Evolutionary conservation across 78 protist species (phyloP).

Genomic region (Dictyostelium capitatum): DNA sequence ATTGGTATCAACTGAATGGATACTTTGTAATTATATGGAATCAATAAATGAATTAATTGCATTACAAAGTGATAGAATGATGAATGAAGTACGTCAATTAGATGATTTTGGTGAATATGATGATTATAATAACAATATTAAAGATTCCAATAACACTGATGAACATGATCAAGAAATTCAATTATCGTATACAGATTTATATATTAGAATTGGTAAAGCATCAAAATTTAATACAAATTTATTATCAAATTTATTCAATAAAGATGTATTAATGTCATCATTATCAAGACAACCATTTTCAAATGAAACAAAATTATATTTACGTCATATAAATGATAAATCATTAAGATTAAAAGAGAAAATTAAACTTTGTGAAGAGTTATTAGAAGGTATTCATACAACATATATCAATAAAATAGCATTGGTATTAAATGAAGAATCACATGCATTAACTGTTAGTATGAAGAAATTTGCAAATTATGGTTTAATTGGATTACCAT

Average conservation of each 20-base stretch:
- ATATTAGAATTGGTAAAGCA: conserved; percentile 64
- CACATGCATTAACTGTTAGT: conserved; percentile 38
- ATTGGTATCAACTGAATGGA: conserved; percentile 47
- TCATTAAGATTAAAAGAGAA: conserved; percentile 40
- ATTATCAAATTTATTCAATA: conserved; percentile 52
- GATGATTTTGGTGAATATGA: conserved; percentile 29
- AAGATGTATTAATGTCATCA: conserved; percentile 50
- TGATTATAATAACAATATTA: neutral
- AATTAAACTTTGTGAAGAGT: conserved; percentile 55
- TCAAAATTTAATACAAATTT: conserved; percentile 40
- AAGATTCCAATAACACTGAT: neutral
- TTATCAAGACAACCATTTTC: conserved; percentile 12
- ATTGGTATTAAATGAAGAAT: conserved; percentile 55
- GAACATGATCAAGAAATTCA: neutral
- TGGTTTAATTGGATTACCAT: conserved; percentile 7
- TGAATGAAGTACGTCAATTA: conserved; percentile 26
- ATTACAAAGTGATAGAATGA: conserved; percentile 13
- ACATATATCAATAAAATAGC: conserved; percentile 42
- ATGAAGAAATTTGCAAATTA: conserved; percentile 44
- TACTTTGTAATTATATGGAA: conserved; percentile 32
- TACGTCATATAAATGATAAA: conserved; percentile 41
- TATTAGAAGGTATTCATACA: conserved; percentile 32
- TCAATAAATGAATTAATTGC: conserved; percentile 20
- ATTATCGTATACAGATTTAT: conserved; percentile 6
- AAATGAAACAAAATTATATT: conserved; percentile 30